Base-by-base conservation (phyloP, 257 asterid species). In the Prunella vulgaris region DNA sequence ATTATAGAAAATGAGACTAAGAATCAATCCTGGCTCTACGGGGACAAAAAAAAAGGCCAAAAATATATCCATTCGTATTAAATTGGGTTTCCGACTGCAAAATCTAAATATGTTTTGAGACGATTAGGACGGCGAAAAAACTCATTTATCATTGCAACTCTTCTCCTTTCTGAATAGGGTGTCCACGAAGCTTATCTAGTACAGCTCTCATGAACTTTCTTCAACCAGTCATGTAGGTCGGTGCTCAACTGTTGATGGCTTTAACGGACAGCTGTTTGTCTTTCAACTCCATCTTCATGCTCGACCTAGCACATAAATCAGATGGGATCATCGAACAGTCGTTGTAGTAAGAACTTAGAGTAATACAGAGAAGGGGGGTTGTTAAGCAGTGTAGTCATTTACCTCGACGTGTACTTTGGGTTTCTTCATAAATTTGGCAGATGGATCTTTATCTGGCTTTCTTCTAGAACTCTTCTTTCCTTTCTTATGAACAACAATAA, bases 391-490 rank as follows among this genome's bases (percentile, higher is more conserved):
- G 7, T 17, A 33, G 21, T 30, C 46, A 13, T 61, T 69, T 80
- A 90, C 97, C 98, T 93, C 98, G 59, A 90, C 90, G 10, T 81
- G 86, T 28, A 85, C 96, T 83, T 70, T 84, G 5, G 69, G 72
- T 78, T 90, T 93, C 85, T 88, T 92, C 86, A 73, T 84, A 24
- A 79, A 72, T 78, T 86, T 88, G 81, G 79, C 68, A 5, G 69
- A 61, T 15, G 77, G 77, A 66, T 81, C 86, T 66, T 81, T 86
- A 42, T 46, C 87, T 61, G 58, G 79, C 78, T 78, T 90, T 77
- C 81, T 86, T 12, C 76, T 80, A 67, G 87, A 80, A 61, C 61
- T 71, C 71, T 84, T 84, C 61, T 76, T 79, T 49, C 78, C 71
- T 59, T 84, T 80, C 85, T 75, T 87, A 7, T 37, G 81, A 73